Evolutionary conservation across 2,329 filamentous ascomycete species (phyloP).

Genomic region (Aspergillus amoenus): DNA sequence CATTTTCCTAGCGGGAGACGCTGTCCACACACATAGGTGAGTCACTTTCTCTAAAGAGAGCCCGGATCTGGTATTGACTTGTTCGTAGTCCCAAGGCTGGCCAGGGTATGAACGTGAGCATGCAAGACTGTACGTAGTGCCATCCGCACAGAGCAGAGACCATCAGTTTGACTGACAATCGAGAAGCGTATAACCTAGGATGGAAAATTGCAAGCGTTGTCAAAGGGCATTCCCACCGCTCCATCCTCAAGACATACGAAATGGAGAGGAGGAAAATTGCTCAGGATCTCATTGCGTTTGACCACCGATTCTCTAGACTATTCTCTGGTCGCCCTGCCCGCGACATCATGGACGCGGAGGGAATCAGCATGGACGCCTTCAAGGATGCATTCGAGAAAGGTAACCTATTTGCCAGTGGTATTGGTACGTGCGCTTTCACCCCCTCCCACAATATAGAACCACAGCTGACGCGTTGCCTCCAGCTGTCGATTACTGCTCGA

Average conservation of each 20-base stretch:
- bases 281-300: slow-evolving; percentile 41
- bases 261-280: slow-evolving; percentile 58
- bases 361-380: slow-evolving; percentile 63
- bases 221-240: slow-evolving; percentile 34
- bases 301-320: slow-evolving; percentile 57
- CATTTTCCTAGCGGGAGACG: slow-evolving; percentile 71
- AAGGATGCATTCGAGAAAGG: slow-evolving; percentile 61
- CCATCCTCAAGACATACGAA: slow-evolving; percentile 53
- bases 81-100: slow-evolving; percentile 23
- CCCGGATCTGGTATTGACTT: too few relatives aligned
- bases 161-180: neutral
- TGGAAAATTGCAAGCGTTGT: slow-evolving; percentile 57
- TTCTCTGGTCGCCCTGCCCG: slow-evolving; percentile 60
- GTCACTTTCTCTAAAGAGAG: too few relatives aligned
- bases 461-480: neutral
- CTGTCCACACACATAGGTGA: slow-evolving; percentile 51
- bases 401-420: slow-evolving; percentile 59
- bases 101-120: slow-evolving; percentile 72
- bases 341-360: slow-evolving; percentile 59
- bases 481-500: slow-evolving; percentile 59
- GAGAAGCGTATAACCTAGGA: slow-evolving; percentile 52
- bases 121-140: slow-evolving; percentile 56
- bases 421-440: slow-evolving; percentile 30
- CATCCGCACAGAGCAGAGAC: neutral
- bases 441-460: neutral